Conservation (phyloP, 371 early-diverging fungal genomes). For the Apophysomyces variabilis region DNA sequence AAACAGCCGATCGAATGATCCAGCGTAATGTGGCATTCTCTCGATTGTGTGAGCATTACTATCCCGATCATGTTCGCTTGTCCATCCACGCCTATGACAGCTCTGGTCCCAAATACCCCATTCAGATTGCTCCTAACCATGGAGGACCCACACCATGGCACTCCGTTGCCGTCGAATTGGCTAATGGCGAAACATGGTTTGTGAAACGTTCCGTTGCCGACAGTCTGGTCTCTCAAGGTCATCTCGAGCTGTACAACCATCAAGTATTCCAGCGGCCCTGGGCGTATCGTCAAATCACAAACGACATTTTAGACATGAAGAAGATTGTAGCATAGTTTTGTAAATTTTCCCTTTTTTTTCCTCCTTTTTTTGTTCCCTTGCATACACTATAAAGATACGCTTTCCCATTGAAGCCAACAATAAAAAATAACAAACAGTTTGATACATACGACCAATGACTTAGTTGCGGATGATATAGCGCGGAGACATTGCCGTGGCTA, state of each 20-base stretch:
- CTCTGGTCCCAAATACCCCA: slow-evolving; percentile 13
- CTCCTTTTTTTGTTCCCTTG: background rate
- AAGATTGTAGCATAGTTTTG: background rate
- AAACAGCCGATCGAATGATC: slow-evolving; percentile 9
- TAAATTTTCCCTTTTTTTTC: background rate
- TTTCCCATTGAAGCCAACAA: too few species aligned
- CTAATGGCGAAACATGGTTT: slow-evolving; percentile 7
- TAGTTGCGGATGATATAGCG: too few species aligned
- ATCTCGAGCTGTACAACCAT: slow-evolving; percentile 13
- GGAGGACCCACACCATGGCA: slow-evolving; percentile 16
- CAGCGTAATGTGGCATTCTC: slow-evolving; percentile 16
- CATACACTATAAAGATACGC: background rate
- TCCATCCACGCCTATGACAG: slow-evolving; percentile 15
- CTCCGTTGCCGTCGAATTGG: slow-evolving; percentile 4
- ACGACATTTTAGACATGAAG: background rate
- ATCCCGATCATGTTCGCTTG: slow-evolving; percentile 12
- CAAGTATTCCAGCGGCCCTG: slow-evolving; percentile 15
- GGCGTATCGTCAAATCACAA: slow-evolving; percentile 13
- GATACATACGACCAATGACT: too few species aligned
- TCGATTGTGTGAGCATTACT: slow-evolving; percentile 9
- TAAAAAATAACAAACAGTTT: too few species aligned
- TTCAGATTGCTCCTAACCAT: slow-evolving; percentile 10
- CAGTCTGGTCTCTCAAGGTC: background rate
- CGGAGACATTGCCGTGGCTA: too few species aligned
- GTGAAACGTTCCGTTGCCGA: slow-evolving; percentile 13